Conservation (phyloP, 495 filamentous ascomycete genomes). For the Podospora fimiseda region DNA sequence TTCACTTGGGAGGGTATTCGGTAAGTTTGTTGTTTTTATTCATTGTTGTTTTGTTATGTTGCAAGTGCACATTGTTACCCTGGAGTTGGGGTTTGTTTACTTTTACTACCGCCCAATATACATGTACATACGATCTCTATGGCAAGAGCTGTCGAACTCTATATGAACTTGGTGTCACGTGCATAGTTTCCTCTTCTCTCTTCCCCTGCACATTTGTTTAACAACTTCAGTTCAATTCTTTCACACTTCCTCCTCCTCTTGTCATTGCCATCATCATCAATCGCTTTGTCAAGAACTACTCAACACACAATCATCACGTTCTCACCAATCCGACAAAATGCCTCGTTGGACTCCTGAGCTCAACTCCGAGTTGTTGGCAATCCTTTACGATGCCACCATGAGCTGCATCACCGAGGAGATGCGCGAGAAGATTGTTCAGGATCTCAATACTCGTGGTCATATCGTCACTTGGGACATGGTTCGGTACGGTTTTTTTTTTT, state of each 20-base stretch:
- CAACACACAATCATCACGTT: background rate
- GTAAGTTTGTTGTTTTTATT: slow-evolving; percentile 20
- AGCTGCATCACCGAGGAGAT: background rate
- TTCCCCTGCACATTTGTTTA: background rate
- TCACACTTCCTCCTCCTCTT: background rate
- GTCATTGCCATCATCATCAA: background rate
- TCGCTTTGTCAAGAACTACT: too few relatives aligned
- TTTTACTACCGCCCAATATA: too few relatives aligned
- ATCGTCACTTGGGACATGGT: slow-evolving; percentile 14
- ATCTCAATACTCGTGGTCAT: slow-evolving; percentile 7
- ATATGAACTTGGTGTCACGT: too few relatives aligned
- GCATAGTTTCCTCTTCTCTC: slow-evolving; percentile 4
- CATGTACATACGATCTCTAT: too few relatives aligned
- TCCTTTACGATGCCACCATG: background rate
- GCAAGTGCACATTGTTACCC: too few relatives aligned
- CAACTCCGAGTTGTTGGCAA: background rate
- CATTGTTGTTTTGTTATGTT: too few relatives aligned
- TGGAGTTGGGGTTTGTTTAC: too few relatives aligned
- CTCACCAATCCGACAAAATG: background rate
- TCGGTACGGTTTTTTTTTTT: slow-evolving; percentile 9
- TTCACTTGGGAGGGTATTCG: slow-evolving; percentile 31
- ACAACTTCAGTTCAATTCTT: background rate
- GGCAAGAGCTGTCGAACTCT: too few relatives aligned
- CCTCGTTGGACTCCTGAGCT: background rate
- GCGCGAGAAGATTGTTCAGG: background rate